Conservation (phyloP, 2,329 filamentous ascomycete genomes). For the Ophiostoma ips region DNA sequence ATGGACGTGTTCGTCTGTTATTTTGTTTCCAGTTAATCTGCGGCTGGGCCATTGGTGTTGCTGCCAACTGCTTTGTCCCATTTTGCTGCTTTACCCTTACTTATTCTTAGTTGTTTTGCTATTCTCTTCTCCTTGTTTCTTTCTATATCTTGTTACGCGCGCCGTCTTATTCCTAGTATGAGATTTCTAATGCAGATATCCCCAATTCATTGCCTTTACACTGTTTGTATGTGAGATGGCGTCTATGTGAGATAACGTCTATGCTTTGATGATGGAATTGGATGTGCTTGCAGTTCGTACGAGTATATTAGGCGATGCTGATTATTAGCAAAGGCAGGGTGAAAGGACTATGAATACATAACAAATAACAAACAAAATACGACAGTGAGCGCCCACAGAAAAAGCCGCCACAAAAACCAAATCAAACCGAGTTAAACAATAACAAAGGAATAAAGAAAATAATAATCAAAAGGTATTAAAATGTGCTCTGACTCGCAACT, state of each 20-base stretch:
- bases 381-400: no score
- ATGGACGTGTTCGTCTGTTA: slow-evolving; percentile 1
- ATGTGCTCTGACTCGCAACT: not conserved
- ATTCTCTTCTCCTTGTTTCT: slow-evolving; percentile 4
- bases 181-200: slow-evolving; percentile 52
- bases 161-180: slow-evolving; percentile 28
- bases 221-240: not conserved
- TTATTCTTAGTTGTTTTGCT: slow-evolving; percentile 1
- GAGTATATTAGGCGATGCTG: no score
- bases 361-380: no score
- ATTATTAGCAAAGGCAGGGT: no score
- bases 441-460: no score
- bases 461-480: no score
- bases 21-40: slow-evolving; percentile 4
- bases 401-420: no score
- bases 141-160: slow-evolving; percentile 7
- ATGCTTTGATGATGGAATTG: no score
- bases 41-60: not conserved
- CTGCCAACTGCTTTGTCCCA: not conserved
- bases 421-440: no score
- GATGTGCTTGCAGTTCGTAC: no score
- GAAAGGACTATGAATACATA: no score
- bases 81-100: not conserved
- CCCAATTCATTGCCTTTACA: slow-evolving; percentile 13
- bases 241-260: no score